phyloP scores from a whole-genome alignment of 192 early-diverging fungal genomes.

The Funneliformis mosseae region DNA sequence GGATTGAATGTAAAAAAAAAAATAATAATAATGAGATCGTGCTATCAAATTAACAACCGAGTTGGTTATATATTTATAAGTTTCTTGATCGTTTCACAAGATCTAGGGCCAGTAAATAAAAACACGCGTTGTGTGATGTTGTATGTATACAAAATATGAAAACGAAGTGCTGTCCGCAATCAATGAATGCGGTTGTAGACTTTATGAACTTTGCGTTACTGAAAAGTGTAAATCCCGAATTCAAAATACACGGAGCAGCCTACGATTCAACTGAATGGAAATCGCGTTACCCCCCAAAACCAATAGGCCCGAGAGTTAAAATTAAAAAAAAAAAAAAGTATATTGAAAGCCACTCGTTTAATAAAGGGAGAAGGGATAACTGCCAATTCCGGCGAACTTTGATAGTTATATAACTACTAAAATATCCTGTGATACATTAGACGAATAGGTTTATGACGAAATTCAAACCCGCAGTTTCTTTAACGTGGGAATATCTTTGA shows the following conservation, averaged over 20 bases:
- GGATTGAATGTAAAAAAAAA: not conserved
- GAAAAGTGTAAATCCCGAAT: conserved; percentile 2
- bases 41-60: not conserved
- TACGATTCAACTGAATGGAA: conserved; percentile 1
- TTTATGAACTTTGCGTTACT: conserved; percentile 1
- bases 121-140: conserved; percentile 4
- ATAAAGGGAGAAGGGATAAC: conserved; percentile 10
- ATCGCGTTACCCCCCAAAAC: conserved; percentile 9
- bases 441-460: no score
- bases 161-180: not conserved
- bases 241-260: not conserved
- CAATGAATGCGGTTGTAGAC: not conserved
- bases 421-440: no score
- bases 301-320: not conserved
- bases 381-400: not conserved
- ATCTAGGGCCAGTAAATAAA: conserved; percentile 5
- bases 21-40: not conserved
- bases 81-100: not conserved
- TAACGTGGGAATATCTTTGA: no score
- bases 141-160: not conserved
- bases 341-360: conserved; percentile 14
- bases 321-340: not conserved
- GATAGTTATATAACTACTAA: not conserved
- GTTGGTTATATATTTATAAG: not conserved
- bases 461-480: no score